phyloP scores from a whole-genome alignment of 371 early-diverging fungal genomes.

The Conidiobolus incongruus region DNA sequence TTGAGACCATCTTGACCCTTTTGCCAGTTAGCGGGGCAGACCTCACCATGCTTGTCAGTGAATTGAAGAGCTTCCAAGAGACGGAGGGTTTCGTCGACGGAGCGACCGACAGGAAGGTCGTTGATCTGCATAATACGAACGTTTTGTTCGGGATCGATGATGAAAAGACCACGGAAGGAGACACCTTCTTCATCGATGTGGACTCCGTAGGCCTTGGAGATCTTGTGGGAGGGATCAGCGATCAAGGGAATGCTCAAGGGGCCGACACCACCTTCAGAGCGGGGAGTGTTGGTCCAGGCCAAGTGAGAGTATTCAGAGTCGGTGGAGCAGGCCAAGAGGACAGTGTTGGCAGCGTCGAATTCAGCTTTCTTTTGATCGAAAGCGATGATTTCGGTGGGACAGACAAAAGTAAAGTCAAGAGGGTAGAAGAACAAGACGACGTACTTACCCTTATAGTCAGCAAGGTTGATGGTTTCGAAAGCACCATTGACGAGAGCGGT shows the following conservation, averaged over 20 bases:
- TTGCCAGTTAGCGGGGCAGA: constrained; percentile 78
- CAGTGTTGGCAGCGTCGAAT: constrained; percentile 28
- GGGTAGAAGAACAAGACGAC: constrained; percentile 11
- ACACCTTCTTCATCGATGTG: constrained; percentile 34
- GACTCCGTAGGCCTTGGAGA: constrained; percentile 46
- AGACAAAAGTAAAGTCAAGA: constrained; percentile 22
- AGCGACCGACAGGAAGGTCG: constrained; percentile 81
- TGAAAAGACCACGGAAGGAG: constrained; percentile 53
- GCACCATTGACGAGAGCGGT: constrained; percentile 6
- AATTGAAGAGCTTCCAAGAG: constrained; percentile 90
- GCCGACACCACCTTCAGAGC: constrained; percentile 62
- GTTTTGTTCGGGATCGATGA: constrained; percentile 79
- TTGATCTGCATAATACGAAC: constrained; percentile 54
- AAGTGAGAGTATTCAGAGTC: constrained; percentile 31
- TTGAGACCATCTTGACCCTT: constrained; percentile 21
- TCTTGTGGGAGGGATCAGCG: constrained; percentile 36
- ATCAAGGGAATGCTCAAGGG: constrained; percentile 18
- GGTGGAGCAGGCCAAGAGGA: constrained; percentile 18
- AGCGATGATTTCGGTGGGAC: constrained; percentile 81
- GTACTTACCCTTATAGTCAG: constrained; percentile 9
- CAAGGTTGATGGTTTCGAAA: constrained; percentile 6
- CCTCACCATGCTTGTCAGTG: constrained; percentile 37
- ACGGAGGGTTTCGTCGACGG: constrained; percentile 84
- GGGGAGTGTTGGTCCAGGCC: constrained; percentile 46
- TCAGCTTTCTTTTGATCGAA: constrained; percentile 59